phyloP scores from a whole-genome alignment of 2,329 filamentous ascomycete species.

The Penicillium sp. region DNA sequence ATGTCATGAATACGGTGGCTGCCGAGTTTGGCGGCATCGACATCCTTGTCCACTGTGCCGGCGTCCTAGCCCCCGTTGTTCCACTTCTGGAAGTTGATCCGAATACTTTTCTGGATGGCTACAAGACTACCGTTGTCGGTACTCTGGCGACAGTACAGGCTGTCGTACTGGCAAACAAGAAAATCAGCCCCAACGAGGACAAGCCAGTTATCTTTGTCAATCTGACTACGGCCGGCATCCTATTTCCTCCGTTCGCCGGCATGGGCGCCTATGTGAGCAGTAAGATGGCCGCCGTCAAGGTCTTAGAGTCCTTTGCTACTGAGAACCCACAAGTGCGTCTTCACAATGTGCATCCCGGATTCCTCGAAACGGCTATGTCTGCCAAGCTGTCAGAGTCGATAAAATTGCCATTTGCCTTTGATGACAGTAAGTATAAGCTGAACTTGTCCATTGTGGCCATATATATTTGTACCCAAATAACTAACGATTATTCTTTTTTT shows the following conservation, averaged over 20 bases:
- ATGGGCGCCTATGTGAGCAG: slow-evolving; percentile 14
- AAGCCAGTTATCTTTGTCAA: not conserved
- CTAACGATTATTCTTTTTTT: not conserved
- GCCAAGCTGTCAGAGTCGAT: slow-evolving; percentile 12
- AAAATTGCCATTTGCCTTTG: slow-evolving; percentile 10
- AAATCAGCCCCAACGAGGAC: not conserved
- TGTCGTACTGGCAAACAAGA: not conserved
- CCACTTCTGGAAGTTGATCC: slow-evolving; percentile 8
- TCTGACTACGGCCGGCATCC: slow-evolving; percentile 3
- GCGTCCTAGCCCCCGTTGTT: slow-evolving; percentile 7
- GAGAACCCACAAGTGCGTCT: slow-evolving; percentile 17
- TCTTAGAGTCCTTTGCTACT: slow-evolving; percentile 10
- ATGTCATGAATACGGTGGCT: slow-evolving; percentile 3
- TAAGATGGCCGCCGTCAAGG: slow-evolving; percentile 15
- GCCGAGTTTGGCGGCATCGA: slow-evolving; percentile 12
- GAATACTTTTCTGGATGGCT: slow-evolving; percentile 3
- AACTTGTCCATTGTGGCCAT: not conserved
- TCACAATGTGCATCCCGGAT: slow-evolving; percentile 18
- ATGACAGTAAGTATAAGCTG: slow-evolving; percentile 10
- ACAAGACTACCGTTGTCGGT: not conserved
- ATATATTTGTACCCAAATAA: no score
- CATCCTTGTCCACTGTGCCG: slow-evolving; percentile 11
- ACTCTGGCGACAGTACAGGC: not conserved
- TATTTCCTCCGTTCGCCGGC: slow-evolving; percentile 10
- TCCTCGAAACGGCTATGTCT: slow-evolving; percentile 20